Evolutionary conservation across 306 rosid species (phyloP).

Genomic region (Potentilla sterilis): DNA sequence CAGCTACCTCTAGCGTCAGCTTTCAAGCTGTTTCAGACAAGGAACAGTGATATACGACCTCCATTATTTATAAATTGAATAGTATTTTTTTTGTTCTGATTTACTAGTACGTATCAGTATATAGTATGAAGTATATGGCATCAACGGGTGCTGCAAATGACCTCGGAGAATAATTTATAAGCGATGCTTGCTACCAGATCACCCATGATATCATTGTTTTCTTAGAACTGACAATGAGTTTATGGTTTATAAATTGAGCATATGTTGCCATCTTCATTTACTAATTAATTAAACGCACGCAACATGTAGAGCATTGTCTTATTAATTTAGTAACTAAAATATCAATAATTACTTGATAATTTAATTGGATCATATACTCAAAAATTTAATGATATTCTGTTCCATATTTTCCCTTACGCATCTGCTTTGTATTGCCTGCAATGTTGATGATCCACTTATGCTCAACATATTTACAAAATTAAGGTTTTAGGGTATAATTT

Average conservation of each 20-base stretch:
- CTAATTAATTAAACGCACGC: background rate
- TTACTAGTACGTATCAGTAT: background rate
- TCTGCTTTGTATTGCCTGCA: background rate
- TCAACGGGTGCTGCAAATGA: background rate
- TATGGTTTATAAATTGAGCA: too few species aligned
- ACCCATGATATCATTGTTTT: background rate
- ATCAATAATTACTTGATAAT: background rate
- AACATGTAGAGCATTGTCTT: background rate
- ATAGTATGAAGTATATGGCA: background rate
- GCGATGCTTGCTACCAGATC: background rate
- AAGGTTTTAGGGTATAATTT: background rate
- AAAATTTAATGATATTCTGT: background rate
- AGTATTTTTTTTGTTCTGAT: background rate
- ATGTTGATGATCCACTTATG: background rate
- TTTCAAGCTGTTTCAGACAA: constrained; percentile 8
- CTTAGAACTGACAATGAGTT: constrained; percentile 11
- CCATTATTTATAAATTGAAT: background rate
- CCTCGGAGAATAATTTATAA: background rate
- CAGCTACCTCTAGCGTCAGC: background rate
- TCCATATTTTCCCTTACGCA: background rate
- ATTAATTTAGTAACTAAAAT: background rate
- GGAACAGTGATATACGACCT: background rate
- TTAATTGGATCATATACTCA: background rate
- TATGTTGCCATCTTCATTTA: background rate
- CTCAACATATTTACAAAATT: background rate